Evolutionary conservation across 768 basidiomycete genomes (phyloP).

Genomic region (Auriculariales sp.): DNA sequence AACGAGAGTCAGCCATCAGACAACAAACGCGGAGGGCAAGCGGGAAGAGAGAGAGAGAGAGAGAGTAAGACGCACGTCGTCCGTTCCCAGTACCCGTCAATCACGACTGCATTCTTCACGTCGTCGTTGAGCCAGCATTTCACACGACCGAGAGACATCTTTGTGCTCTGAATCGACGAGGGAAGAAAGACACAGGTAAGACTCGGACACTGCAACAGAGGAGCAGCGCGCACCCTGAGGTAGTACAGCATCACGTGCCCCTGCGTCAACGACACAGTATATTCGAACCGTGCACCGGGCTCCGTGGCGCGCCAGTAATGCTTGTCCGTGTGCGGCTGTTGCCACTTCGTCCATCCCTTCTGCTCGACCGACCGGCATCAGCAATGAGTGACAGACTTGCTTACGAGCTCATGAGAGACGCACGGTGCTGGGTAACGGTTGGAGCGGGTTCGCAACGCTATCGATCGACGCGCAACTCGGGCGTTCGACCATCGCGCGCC

Average conservation of each 20-base stretch:
- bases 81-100: neutral
- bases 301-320: slow-evolving; percentile 4
- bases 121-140: slow-evolving; percentile 2
- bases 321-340: neutral
- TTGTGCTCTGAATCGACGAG: neutral
- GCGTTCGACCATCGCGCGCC: neutral
- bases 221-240: no score
- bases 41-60: neutral
- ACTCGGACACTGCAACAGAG: no score
- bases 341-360: neutral
- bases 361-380: neutral
- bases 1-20: no score
- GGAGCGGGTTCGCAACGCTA: neutral
- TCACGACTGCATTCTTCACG: neutral
- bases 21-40: no score
- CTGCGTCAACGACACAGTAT: neutral
- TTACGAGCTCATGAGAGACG: neutral
- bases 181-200: no score
- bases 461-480: slow-evolving; percentile 2
- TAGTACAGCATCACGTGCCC: slow-evolving; percentile 2
- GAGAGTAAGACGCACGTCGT: neutral
- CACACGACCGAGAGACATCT: slow-evolving; percentile 1
- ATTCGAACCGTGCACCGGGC: neutral
- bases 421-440: neutral
- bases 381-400: neutral